Conservation (phyloP, 805 yeast genomes). For the Starmerella riodocensis region DNA sequence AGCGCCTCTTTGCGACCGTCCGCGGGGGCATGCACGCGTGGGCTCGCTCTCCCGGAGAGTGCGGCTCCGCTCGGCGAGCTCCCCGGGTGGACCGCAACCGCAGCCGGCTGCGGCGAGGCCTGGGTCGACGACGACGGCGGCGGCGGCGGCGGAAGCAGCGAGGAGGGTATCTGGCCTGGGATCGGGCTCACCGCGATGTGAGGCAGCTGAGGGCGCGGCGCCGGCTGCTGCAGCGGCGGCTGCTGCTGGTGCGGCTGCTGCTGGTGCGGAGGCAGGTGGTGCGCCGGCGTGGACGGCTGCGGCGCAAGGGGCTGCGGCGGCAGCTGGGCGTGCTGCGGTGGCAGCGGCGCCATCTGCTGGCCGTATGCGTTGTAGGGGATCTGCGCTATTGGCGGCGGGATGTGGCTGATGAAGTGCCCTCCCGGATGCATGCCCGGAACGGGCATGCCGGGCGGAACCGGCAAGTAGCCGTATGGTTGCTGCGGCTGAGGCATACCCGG, state of each 20-base stretch:
- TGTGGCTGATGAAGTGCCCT: constrained; percentile 1
- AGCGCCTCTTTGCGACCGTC: no score
- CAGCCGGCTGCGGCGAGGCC: neutral
- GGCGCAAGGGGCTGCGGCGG: neutral
- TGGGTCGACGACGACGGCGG: neutral
- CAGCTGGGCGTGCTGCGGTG: neutral
- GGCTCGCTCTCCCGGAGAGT: no score
- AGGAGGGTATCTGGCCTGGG: no score
- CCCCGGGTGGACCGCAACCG: neutral
- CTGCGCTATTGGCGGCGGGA: neutral
- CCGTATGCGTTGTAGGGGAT: neutral
- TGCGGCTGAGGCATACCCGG: neutral
- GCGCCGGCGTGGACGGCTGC: no score
- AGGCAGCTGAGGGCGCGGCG: neutral
- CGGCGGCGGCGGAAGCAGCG: neutral
- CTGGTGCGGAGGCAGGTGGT: neutral
- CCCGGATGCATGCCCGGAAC: constrained; percentile 3
- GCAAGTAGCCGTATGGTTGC: neutral
- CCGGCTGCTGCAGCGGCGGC: neutral
- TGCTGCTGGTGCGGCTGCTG: neutral
- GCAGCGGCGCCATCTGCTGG: constrained; percentile 1
- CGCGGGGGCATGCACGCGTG: no score
- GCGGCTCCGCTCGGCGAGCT: no score
- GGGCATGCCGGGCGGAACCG: neutral
- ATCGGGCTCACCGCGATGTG: no score